Evolutionary conservation across 2,329 filamentous ascomycete genomes (phyloP), one percentile per base, ranked within the genome.

Genomic region (Bertia moriformis): DNA sequence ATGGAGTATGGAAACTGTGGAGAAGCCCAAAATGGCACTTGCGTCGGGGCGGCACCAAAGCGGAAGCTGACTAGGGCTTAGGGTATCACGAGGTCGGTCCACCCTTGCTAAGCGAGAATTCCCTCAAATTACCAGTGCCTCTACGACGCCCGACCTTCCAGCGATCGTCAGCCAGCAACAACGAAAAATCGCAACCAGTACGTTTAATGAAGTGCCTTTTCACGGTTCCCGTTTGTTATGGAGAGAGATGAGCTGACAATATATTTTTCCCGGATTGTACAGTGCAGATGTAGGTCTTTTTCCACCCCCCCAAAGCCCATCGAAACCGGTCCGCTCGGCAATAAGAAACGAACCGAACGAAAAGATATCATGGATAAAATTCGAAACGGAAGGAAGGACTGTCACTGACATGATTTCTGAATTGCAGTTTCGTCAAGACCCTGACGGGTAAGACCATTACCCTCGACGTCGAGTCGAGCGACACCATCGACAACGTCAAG

Each of bases 401-500:
- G 15, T 35, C 12, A 12, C 15, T 10, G 15, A 35, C 15, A 35
- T 14, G 32, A n/a, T n/a, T 10, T 35, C 7, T 15, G 10, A 35
- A 14, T 18, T 10, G 17, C 69, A 93, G 85, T 81, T 96, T 96
- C 83, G 89, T 96, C 73, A 96, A 95, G 83, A 95, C 89, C 78
- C 86, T 95, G 62, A 95, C 89, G 77, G 89, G 91, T 71, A 96
- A 96, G 85, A 96, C 89, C 68, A 95, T 96, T 77, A 96, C 91
- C 69, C 83, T 95, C 59, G 89, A 96, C 82, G 88, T 95, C 65
- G 89, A 95, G 81, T 94, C 87, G 60, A 86, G 79, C 62, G 89
- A 96, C 71, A 95, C 89, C 59, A 96, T 96, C 73, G 89, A 96
- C 80, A 96, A 95, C 79, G 89, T 96, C 69, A 96, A 96, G 82